These are phyloP conservation scores for Sporothrix mexicana DNA, from an alignment of 2,329 filamentous ascomycete genomes.

Conservation along the genomic window DNA sequence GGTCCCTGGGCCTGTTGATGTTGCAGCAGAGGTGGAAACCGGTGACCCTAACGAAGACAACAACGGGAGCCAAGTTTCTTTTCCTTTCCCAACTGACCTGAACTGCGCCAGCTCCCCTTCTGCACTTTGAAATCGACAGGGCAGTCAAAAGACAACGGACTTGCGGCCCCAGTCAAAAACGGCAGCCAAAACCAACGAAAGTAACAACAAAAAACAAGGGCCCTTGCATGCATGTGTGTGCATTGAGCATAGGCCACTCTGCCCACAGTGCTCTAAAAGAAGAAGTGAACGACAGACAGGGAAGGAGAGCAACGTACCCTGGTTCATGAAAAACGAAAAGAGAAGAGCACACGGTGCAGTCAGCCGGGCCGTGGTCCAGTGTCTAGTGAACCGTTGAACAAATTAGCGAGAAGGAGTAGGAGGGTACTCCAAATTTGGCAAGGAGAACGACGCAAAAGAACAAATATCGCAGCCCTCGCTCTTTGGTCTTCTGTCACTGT, in stretches of 20 bases:
- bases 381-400: neutral
- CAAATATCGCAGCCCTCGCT: neutral
- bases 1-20: constrained; percentile 16
- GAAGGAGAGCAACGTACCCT: neutral
- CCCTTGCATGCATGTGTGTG: constrained; percentile 7
- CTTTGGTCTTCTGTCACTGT: neutral
- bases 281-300: neutral
- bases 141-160: neutral
- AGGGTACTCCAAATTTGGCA: neutral
- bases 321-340: neutral
- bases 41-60: neutral
- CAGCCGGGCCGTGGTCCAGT: constrained; percentile 19
- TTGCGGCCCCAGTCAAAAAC: neutral
- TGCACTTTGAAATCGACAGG: neutral
- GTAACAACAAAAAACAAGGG: neutral
- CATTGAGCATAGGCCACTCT: too few species aligned
- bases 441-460: neutral
- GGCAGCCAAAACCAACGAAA: neutral
- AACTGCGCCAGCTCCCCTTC: neutral
- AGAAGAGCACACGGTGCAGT: constrained; percentile 13
- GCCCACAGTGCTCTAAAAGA: too few species aligned
- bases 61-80: neutral
- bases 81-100: neutral
- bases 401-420: constrained; percentile 18
- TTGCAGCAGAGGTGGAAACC: constrained; percentile 19